Evolutionary conservation across 2,329 filamentous ascomycete genomes (phyloP).

Genomic region (Monosporascus sp.): DNA sequence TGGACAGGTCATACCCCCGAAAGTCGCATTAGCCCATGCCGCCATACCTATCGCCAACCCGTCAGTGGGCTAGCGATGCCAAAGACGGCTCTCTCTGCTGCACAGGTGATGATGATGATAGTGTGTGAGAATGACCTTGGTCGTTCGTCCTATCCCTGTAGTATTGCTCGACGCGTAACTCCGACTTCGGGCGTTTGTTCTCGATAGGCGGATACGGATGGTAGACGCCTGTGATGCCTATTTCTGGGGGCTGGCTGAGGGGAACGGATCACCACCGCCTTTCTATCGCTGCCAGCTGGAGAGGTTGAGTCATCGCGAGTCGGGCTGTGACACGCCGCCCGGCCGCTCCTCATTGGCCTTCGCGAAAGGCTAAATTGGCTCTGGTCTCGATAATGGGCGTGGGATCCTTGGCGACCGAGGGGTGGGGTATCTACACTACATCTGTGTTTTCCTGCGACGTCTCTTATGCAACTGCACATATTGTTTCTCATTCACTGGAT

Average conservation of each 20-base stretch:
- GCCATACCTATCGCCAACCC: too few species aligned
- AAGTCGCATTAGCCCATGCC: too few species aligned
- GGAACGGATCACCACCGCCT: too few species aligned
- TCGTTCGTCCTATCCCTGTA: background rate
- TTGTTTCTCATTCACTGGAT: too few species aligned
- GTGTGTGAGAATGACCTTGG: background rate
- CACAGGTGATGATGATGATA: too few species aligned
- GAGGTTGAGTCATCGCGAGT: background rate
- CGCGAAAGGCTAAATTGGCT: background rate
- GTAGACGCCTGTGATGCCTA: background rate
- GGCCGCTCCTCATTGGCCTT: background rate
- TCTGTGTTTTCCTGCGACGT: too few species aligned
- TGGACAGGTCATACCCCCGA: too few species aligned
- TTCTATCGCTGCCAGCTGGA: background rate
- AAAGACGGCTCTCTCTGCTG: too few species aligned
- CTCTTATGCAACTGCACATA: too few species aligned
- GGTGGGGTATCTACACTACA: too few species aligned
- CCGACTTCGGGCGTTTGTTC: background rate
- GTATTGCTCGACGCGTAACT: background rate
- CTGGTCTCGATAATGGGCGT: background rate
- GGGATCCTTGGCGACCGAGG: background rate
- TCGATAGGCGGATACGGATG: background rate
- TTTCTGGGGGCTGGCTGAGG: background rate
- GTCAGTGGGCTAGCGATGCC: too few species aligned
- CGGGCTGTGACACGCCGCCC: background rate